Percentiles rank a stretch among this genome's conserved stretches.
Conservation (phyloP, 768 basidiomycete species). For the Calvatia gigantea region DNA sequence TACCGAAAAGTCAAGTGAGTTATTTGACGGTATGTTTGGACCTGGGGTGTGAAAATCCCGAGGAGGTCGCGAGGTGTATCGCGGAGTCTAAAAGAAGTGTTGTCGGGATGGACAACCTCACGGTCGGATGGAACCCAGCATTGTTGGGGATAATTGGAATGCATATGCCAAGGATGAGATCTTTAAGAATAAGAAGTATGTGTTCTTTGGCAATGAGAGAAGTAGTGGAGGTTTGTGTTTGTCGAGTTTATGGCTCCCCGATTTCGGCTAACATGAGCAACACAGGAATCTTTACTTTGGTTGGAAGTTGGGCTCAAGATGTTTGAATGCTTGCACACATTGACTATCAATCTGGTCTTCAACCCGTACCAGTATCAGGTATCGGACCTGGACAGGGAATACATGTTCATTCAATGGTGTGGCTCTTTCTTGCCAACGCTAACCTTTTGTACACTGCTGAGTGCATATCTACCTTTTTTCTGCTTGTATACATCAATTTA, state of each 20-base stretch:
- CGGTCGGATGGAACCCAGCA: constrained; percentile 13
- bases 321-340: constrained; percentile 2
- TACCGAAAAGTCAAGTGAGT: constrained; percentile 12
- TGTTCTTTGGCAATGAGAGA: constrained; percentile 2
- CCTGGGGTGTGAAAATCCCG: not conserved
- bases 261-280: not conserved
- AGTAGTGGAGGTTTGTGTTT: constrained; percentile 7
- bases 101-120: constrained; percentile 15
- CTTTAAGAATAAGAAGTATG: constrained; percentile 13
- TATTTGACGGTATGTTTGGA: constrained; percentile 16
- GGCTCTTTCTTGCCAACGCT: constrained; percentile 3
- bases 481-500: not conserved
- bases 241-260: not conserved
- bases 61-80: constrained; percentile 5
- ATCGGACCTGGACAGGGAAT: not conserved
- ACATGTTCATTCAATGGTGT: not conserved
- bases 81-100: constrained; percentile 4
- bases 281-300: not conserved
- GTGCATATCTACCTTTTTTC: not conserved
- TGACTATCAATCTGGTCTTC: not conserved
- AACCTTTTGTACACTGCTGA: constrained; percentile 1
- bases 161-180: constrained; percentile 10
- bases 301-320: not conserved
- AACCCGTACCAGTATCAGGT: not conserved
- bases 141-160: constrained; percentile 12